Conservation (phyloP, 2,329 filamentous ascomycete species). For the Chalaropsis ovoidea region DNA sequence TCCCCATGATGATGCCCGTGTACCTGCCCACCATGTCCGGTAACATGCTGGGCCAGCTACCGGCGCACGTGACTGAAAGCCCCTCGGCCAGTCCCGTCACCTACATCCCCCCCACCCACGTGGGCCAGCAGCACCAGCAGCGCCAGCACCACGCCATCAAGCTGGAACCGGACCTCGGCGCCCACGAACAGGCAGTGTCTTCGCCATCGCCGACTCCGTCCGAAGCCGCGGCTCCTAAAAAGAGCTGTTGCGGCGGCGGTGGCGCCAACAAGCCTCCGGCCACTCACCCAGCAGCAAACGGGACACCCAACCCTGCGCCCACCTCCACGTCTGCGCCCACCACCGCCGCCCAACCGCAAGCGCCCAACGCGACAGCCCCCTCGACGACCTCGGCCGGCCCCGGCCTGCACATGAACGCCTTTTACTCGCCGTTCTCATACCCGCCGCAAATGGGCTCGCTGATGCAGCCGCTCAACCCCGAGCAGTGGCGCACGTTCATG, state of each 20-base stretch:
- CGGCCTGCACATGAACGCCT: conserved; percentile 35
- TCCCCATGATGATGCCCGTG: conserved; percentile 22
- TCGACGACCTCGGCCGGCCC: conserved; percentile 27
- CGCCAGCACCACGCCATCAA: not conserved
- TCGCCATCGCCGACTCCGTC: not conserved
- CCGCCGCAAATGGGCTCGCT: conserved; percentile 47
- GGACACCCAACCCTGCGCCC: not conserved
- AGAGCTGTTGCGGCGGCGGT: conserved; percentile 28
- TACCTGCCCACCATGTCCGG: conserved; percentile 16
- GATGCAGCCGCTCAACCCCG: conserved; percentile 45
- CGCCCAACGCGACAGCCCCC: conserved; percentile 33
- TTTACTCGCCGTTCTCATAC: conserved; percentile 38
- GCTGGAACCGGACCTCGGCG: conserved; percentile 13
- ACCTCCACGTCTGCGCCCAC: not conserved
- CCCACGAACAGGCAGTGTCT: conserved; percentile 2
- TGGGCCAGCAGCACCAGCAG: conserved; percentile 25
- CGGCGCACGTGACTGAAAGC: not conserved
- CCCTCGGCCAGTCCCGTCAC: conserved; percentile 22
- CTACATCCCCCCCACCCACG: conserved; percentile 26
- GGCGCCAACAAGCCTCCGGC: conserved; percentile 19
- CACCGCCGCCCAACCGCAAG: conserved; percentile 28
- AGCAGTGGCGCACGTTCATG: conserved; percentile 43
- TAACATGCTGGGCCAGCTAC: conserved; percentile 22
- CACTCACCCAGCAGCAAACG: not conserved
- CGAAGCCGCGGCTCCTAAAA: conserved; percentile 17